Percentiles rank a stretch among this genome's conserved stretches.
phyloP scores from a whole-genome alignment of 1,284 basidiomycete species.

The Tilletia caries region DNA sequence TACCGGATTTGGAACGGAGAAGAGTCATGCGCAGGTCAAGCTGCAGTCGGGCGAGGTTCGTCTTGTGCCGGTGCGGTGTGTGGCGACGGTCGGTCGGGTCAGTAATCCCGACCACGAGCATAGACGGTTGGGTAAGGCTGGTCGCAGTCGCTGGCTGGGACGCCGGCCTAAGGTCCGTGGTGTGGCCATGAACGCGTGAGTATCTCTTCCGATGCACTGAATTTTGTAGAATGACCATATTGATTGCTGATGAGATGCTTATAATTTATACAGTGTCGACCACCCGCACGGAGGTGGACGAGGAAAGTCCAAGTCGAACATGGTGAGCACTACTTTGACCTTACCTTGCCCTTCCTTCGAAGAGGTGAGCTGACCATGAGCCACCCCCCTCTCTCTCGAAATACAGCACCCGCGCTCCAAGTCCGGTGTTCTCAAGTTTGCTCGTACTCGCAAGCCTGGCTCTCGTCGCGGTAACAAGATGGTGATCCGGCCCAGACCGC shows the following conservation, averaged over 20 bases:
- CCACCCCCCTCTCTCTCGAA: neutral
- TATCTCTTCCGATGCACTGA: no score
- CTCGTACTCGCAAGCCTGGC: conserved; percentile 83
- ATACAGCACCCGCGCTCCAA: conserved; percentile 59
- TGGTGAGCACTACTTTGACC: conserved; percentile 24
- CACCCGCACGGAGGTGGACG: conserved; percentile 98
- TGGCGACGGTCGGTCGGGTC: conserved; percentile 84
- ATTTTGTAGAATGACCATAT: no score
- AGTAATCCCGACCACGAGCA: conserved; percentile 89
- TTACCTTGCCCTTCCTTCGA: no score
- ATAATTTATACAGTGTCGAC: conserved; percentile 64
- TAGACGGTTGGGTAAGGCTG: conserved; percentile 83
- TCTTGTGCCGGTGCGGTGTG: conserved; percentile 75
- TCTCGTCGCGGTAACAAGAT: conserved; percentile 84
- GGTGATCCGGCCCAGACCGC: conserved; percentile 81
- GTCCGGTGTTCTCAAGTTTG: conserved; percentile 80
- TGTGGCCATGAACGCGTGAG: conserved; percentile 84
- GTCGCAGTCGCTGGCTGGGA: conserved; percentile 82
- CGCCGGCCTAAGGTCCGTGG: conserved; percentile 82
- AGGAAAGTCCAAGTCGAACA: conserved; percentile 92
- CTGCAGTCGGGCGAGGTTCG: conserved; percentile 91
- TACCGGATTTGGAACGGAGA: conserved; percentile 8
- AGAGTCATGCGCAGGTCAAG: conserved; percentile 72
- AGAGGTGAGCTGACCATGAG: neutral
- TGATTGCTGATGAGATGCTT: neutral